phyloP scores from a whole-genome alignment of 805 yeast genomes.

The Wickerhamomyces subpelliculosus region DNA sequence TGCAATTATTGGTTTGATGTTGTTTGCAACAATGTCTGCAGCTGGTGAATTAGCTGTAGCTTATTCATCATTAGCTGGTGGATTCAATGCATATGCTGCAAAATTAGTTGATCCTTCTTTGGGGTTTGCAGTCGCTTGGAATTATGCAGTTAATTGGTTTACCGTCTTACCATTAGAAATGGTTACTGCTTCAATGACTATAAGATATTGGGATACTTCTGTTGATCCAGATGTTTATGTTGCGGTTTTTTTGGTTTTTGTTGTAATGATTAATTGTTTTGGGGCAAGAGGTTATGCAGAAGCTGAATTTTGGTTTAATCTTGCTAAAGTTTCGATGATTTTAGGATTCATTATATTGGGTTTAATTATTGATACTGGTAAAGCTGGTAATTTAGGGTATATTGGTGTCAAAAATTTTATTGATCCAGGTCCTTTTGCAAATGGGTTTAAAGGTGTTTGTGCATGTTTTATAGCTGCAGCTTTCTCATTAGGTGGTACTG shows the following conservation, averaged over 20 bases:
- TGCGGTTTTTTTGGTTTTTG: slow-evolving; percentile 40
- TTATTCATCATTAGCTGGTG: slow-evolving; percentile 52
- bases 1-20: slow-evolving; percentile 48
- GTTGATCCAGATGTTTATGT: slow-evolving; percentile 55
- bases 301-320: slow-evolving; percentile 58
- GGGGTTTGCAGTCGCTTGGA: slow-evolving; percentile 57
- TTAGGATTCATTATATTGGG: slow-evolving; percentile 52
- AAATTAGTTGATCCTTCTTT: slow-evolving; percentile 49
- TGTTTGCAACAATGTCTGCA: slow-evolving; percentile 53
- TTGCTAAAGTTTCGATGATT: slow-evolving; percentile 57
- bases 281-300: slow-evolving; percentile 58
- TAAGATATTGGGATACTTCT: slow-evolving; percentile 48
- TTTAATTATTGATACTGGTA: slow-evolving; percentile 36
- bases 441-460: slow-evolving; percentile 50
- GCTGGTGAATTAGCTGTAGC: slow-evolving; percentile 63
- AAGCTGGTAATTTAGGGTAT: slow-evolving; percentile 35
- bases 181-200: slow-evolving; percentile 58
- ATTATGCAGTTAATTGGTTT: slow-evolving; percentile 58
- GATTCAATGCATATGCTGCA: slow-evolving; percentile 52
- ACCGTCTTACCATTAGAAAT: slow-evolving; percentile 56
- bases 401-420: slow-evolving; percentile 47
- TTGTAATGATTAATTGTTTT: slow-evolving; percentile 39
- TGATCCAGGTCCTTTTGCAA: slow-evolving; percentile 46
- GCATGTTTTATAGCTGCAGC: slow-evolving; percentile 49
- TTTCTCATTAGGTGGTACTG: slow-evolving; percentile 57